Evolutionary conservation across 805 yeast species (phyloP).

Genomic region (Yarrowia sp.): DNA sequence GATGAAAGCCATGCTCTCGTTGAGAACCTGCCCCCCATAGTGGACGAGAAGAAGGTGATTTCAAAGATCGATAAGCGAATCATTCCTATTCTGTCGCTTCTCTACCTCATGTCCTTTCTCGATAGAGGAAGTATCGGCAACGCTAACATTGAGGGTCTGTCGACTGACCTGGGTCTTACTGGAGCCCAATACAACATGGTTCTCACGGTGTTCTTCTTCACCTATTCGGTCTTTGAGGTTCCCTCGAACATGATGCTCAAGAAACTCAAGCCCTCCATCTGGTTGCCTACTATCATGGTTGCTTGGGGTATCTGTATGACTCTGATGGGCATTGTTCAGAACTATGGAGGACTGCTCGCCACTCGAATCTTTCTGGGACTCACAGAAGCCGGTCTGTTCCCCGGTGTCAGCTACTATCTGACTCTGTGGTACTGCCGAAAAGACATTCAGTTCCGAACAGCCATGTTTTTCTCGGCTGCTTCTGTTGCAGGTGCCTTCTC

Average conservation of each 20-base stretch:
- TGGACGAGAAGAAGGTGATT: slow-evolving; percentile 41
- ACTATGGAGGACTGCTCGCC: slow-evolving; percentile 48
- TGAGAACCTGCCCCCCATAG: slow-evolving; percentile 37
- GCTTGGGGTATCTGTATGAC: slow-evolving; percentile 51
- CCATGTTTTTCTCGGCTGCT: slow-evolving; percentile 51
- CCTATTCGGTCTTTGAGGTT: slow-evolving; percentile 45
- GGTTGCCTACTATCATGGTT: slow-evolving; percentile 50
- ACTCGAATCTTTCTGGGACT: slow-evolving; percentile 54
- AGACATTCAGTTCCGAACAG: slow-evolving; percentile 53
- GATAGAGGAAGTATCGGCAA: slow-evolving; percentile 63
- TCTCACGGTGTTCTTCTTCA: slow-evolving; percentile 53
- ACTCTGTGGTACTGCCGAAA: slow-evolving; percentile 50
- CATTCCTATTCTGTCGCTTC: slow-evolving; percentile 56
- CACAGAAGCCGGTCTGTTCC: slow-evolving; percentile 55
- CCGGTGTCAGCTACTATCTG: slow-evolving; percentile 52
- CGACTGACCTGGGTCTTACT: slow-evolving; percentile 51
- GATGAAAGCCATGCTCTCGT: not conserved
- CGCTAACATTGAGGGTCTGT: slow-evolving; percentile 60
- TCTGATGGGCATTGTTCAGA: slow-evolving; percentile 50
- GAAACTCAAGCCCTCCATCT: slow-evolving; percentile 50
- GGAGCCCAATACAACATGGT: slow-evolving; percentile 50
- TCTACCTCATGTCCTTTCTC: slow-evolving; percentile 58
- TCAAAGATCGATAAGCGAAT: slow-evolving; percentile 55
- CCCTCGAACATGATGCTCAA: slow-evolving; percentile 47
- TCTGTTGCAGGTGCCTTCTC: slow-evolving; percentile 60